These are phyloP conservation scores for Cucurbita pepo DNA, from an alignment of 306 rosid species.

Conservation along the genomic window DNA sequence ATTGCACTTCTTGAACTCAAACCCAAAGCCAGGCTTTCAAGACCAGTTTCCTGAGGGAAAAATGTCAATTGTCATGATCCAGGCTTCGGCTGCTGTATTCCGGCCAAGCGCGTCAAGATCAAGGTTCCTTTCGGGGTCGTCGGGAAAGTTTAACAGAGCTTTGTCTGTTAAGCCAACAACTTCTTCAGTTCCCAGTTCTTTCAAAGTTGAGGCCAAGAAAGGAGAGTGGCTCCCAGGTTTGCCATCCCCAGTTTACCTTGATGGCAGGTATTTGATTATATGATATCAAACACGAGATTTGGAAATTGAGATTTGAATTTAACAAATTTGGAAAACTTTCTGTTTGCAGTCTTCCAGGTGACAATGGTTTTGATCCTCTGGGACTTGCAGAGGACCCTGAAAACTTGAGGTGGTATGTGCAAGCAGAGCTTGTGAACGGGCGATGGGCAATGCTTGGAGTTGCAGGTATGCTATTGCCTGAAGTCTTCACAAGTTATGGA, in stretches of 20 bases:
- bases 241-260: slow-evolving; percentile 65
- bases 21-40: neutral
- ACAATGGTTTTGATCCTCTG: slow-evolving; percentile 92
- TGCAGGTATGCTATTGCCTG: slow-evolving; percentile 82
- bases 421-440: slow-evolving; percentile 83
- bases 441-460: slow-evolving; percentile 99
- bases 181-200: slow-evolving; percentile 21
- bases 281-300: neutral
- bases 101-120: slow-evolving; percentile 43
- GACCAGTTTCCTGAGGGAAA: slow-evolving; percentile 7
- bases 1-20: neutral
- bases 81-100: slow-evolving; percentile 67
- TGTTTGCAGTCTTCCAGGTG: slow-evolving; percentile 70
- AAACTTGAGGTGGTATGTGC: slow-evolving; percentile 73
- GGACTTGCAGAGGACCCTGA: slow-evolving; percentile 99
- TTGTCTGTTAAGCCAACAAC: slow-evolving; percentile 40
- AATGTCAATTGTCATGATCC: slow-evolving; percentile 79
- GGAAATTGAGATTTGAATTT: neutral
- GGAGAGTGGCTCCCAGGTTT: slow-evolving; percentile 95
- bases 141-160: slow-evolving; percentile 49
- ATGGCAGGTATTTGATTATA: slow-evolving; percentile 42
- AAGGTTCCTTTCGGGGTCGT: slow-evolving; percentile 55
- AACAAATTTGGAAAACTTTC: neutral
- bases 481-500: slow-evolving; percentile 69
- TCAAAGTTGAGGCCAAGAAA: slow-evolving; percentile 75